phyloP scores from a whole-genome alignment of 306 rosid genomes.

The Cucumis sativus region Cucumber_9930_V3 NC_026661.2:13215501-13216000 shows the following conservation, averaged over 20 bases:
- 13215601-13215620: slow-evolving; percentile 30
- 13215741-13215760: slow-evolving; percentile 94
- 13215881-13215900: slow-evolving; percentile 10
- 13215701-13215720: slow-evolving; percentile 41
- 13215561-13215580: slow-evolving; percentile 50
- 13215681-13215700: slow-evolving; percentile 31
- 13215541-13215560: slow-evolving; percentile 35
- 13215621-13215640: slow-evolving; percentile 27
- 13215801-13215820: slow-evolving; percentile 29
- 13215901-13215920: not conserved
- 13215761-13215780: slow-evolving; percentile 22
- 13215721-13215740: slow-evolving; percentile 51
- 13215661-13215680: slow-evolving; percentile 52
- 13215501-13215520: slow-evolving; percentile 87
- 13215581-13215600: slow-evolving; percentile 38
- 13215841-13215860: not conserved
- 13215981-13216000: not conserved
- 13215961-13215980: not conserved
- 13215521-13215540: slow-evolving; percentile 46
- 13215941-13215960: not conserved
- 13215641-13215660: slow-evolving; percentile 26
- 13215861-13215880: not conserved
- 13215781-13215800: slow-evolving; percentile 25
- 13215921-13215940: not conserved
- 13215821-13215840: slow-evolving; percentile 2